These are phyloP conservation scores for Tricholoma hemisulphureum DNA, from an alignment of 768 basidiomycete species.

Conservation along the genomic window DNA sequence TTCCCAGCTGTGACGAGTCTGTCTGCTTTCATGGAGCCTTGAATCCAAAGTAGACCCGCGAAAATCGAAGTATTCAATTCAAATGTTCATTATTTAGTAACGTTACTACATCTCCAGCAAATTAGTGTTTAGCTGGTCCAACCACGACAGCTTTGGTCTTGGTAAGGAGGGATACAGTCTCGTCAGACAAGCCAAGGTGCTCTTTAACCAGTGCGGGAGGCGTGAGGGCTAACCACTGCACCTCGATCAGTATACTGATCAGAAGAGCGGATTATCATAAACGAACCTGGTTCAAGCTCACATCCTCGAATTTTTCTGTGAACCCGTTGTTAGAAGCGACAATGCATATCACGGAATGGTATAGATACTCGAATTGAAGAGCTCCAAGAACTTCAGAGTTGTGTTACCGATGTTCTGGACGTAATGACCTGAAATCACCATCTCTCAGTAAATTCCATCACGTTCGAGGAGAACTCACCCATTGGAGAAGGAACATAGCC, in stretches of 20 bases:
- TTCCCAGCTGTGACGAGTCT: background rate
- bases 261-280: background rate
- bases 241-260: background rate
- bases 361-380: conserved; percentile 42
- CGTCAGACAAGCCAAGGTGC: conserved; percentile 40
- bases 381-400: conserved; percentile 47
- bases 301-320: conserved; percentile 4
- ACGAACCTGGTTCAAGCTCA: conserved; percentile 37
- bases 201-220: conserved; percentile 47
- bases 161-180: conserved; percentile 33
- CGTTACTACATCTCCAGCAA: background rate
- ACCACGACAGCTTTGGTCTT: conserved; percentile 42
- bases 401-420: conserved; percentile 55
- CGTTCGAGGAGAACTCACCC: conserved; percentile 32
- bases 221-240: conserved; percentile 38
- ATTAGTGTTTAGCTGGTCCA: conserved; percentile 2
- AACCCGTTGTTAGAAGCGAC: conserved; percentile 11
- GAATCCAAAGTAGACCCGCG: background rate
- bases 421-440: conserved; percentile 41
- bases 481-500: conserved; percentile 59
- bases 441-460: conserved; percentile 7
- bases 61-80: background rate
- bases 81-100: no score
- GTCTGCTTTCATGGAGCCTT: background rate
- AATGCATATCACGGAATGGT: conserved; percentile 8